Evolutionary conservation across 2,329 filamentous ascomycete species (phyloP).

Genomic region (Aphanoascus verrucosus): DNA sequence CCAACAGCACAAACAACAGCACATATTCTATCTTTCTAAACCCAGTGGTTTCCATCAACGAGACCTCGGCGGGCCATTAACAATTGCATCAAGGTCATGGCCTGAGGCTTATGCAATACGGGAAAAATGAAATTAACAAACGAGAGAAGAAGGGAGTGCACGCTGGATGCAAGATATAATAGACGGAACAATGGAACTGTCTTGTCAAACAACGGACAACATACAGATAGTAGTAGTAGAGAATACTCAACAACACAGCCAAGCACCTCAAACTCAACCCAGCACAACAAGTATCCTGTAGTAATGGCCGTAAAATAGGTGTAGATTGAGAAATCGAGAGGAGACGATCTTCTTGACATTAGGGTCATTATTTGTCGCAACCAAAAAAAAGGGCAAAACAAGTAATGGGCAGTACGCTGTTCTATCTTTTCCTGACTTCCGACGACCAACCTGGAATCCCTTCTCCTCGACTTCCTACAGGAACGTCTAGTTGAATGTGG

Average conservation of each 20-base stretch:
- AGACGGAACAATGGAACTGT: neutral
- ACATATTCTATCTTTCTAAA: constrained; percentile 12
- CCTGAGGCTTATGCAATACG: neutral
- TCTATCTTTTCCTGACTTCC: constrained; percentile 70
- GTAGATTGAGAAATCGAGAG: neutral
- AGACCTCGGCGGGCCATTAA: neutral
- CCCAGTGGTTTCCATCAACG: neutral
- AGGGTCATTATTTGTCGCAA: neutral
- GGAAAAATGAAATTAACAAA: neutral
- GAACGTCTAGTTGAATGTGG: constrained; percentile 59
- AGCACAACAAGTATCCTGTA: neutral
- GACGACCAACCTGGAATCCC: constrained; percentile 89
- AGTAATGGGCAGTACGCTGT: constrained; percentile 7
- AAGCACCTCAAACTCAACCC: neutral
- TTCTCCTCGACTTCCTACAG: constrained; percentile 73
- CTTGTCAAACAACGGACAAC: neutral
- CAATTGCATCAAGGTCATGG: neutral
- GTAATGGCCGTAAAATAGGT: neutral
- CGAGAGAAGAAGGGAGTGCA: neutral
- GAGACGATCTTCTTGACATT: too few species aligned
- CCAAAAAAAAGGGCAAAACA: constrained; percentile 10
- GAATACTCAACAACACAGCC: neutral
- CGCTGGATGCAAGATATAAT: constrained; percentile 6
- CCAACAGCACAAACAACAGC: constrained; percentile 6
- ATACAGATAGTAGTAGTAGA: neutral